Evolutionary conservation across 768 basidiomycete genomes (phyloP).

Genomic region (Daedalea quercina): DNA sequence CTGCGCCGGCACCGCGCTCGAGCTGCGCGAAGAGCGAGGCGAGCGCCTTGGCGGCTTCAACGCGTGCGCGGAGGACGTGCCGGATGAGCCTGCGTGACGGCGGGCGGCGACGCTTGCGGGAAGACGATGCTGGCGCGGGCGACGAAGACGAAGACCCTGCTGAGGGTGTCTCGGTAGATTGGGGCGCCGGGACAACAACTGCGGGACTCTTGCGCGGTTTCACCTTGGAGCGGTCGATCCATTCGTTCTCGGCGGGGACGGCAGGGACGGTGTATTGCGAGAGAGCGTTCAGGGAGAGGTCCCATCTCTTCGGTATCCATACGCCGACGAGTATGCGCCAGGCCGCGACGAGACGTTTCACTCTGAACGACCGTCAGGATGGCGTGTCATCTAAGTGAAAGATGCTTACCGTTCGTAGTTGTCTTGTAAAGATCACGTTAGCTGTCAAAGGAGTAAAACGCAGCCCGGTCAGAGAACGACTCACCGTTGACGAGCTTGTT

Average conservation of each 20-base stretch:
- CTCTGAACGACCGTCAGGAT: constrained; percentile 35
- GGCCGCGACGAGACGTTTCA: constrained; percentile 84
- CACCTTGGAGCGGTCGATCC: constrained; percentile 49
- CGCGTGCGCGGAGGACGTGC: constrained; percentile 82
- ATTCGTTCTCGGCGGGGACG: constrained; percentile 62
- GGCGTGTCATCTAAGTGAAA: constrained; percentile 6
- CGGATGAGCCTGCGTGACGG: constrained; percentile 82
- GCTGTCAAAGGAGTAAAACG: constrained; percentile 1
- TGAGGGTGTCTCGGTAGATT: constrained; percentile 14
- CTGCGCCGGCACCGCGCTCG: constrained; percentile 27
- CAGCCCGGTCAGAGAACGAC: constrained; percentile 23
- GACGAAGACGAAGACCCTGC: constrained; percentile 16
- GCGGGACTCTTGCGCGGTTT: constrained; percentile 17
- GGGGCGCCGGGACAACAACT: constrained; percentile 12
- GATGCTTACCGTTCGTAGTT: constrained; percentile 68
- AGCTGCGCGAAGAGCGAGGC: constrained; percentile 67
- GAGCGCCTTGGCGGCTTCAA: constrained; percentile 73
- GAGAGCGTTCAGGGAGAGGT: constrained; percentile 69
- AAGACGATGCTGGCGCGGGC: constrained; percentile 9
- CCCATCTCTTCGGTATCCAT: constrained; percentile 84
- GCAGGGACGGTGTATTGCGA: constrained; percentile 64
- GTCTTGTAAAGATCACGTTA: constrained; percentile 30
- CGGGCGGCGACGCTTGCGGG: constrained; percentile 35
- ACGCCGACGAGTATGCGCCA: constrained; percentile 96
- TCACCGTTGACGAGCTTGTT: constrained; percentile 78